These are phyloP conservation scores for Amanita thiersii DNA, from an alignment of 768 basidiomycete species.

Conservation along the genomic window DNA sequence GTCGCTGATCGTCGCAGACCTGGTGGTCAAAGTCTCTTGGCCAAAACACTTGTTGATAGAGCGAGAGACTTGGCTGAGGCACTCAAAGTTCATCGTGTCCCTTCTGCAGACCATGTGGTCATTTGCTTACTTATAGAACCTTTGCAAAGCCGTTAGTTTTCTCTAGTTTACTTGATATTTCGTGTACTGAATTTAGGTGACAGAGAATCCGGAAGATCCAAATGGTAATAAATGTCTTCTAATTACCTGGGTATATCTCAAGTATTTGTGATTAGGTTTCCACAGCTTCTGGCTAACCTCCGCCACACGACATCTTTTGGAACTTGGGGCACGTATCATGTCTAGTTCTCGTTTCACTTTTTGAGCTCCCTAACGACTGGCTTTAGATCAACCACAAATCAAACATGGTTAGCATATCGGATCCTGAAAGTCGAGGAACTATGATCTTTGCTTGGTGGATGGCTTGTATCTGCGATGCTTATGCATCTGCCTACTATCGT, in stretches of 20 bases:
- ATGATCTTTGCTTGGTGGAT: slow-evolving; percentile 96
- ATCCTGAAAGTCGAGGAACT: slow-evolving; percentile 68
- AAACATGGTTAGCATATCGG: slow-evolving; percentile 63
- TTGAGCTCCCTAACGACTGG: slow-evolving; percentile 8
- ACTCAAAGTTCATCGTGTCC: slow-evolving; percentile 77
- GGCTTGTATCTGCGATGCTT: slow-evolving; percentile 80
- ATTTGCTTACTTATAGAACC: slow-evolving; percentile 78
- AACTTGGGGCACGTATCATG: slow-evolving; percentile 50
- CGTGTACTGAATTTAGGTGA: slow-evolving; percentile 10
- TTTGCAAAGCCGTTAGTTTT: slow-evolving; percentile 75
- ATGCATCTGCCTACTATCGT: slow-evolving; percentile 76
- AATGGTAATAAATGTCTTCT: slow-evolving; percentile 40
- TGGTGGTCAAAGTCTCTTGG: slow-evolving; percentile 66
- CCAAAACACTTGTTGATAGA: slow-evolving; percentile 69
- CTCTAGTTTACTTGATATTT: slow-evolving; percentile 8
- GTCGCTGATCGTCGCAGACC: slow-evolving; percentile 68
- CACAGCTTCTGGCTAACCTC: slow-evolving; percentile 80
- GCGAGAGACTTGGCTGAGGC: slow-evolving; percentile 83
- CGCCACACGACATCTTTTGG: slow-evolving; percentile 71
- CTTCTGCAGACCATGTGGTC: slow-evolving; percentile 74
- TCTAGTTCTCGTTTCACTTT: slow-evolving; percentile 9
- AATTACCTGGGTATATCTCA: slow-evolving; percentile 13
- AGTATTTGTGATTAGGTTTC: slow-evolving; percentile 51
- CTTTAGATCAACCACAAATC: slow-evolving; percentile 78
- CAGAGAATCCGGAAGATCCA: slow-evolving; percentile 69